phyloP scores from a whole-genome alignment of 305 asterid species.

The Ilex paraguariensis region DNA sequence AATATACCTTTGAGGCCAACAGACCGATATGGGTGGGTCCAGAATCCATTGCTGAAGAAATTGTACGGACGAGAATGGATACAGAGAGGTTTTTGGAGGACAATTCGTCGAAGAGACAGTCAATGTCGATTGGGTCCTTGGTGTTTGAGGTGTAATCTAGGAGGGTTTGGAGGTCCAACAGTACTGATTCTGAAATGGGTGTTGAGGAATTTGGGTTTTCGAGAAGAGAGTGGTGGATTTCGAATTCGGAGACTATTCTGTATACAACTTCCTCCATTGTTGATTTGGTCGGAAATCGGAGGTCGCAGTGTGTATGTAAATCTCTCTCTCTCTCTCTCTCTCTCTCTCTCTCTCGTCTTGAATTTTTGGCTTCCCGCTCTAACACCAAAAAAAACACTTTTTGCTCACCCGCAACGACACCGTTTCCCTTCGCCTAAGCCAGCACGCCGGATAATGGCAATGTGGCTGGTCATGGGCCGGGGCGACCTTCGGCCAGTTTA shows the following conservation, averaged over 20 bases:
- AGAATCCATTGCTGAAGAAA: constrained; percentile 72
- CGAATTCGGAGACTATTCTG: constrained; percentile 55
- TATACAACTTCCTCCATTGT: constrained; percentile 62
- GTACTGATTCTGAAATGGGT: constrained; percentile 42
- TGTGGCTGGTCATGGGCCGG: too few relatives aligned
- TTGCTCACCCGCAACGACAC: too few relatives aligned
- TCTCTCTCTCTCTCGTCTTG: too few relatives aligned
- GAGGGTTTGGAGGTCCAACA: constrained; percentile 51
- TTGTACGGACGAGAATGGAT: constrained; percentile 29
- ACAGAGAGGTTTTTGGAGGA: constrained; percentile 57
- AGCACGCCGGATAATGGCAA: too few relatives aligned
- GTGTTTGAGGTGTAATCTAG: constrained; percentile 48
- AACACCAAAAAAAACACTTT: too few relatives aligned
- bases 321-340: too few relatives aligned
- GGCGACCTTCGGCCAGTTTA: too few relatives aligned
- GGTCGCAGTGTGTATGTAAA: too few relatives aligned
- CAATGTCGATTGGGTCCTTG: constrained; percentile 54
- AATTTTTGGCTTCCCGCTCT: too few relatives aligned
- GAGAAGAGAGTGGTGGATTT: constrained; percentile 19
- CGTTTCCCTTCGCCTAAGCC: too few relatives aligned
- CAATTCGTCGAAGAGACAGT: constrained; percentile 45
- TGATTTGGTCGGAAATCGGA: not conserved
- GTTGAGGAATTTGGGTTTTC: constrained; percentile 5
- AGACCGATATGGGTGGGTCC: constrained; percentile 37
- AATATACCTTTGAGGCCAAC: constrained; percentile 67